Evolutionary conservation across 768 basidiomycete species (phyloP).

Genomic region (Tricholoma sp.): DNA sequence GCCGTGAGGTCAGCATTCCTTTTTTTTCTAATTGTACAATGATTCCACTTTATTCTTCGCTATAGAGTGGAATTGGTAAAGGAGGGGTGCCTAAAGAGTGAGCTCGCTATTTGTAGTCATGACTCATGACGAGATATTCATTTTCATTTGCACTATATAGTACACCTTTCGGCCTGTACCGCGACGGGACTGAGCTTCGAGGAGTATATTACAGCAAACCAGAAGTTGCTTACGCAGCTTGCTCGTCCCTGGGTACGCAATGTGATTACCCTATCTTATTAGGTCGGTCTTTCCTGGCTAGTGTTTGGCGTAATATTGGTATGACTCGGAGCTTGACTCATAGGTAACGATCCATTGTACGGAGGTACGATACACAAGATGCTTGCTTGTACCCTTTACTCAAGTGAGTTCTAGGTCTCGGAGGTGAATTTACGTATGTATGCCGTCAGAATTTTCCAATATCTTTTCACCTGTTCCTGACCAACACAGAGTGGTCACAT

Average conservation of each 20-base stretch:
- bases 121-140: neutral
- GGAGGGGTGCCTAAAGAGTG: slow-evolving; percentile 69
- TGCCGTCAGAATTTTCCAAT: neutral
- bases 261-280: slow-evolving; percentile 76
- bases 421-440: slow-evolving; percentile 73
- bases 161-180: slow-evolving; percentile 71
- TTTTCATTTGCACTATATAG: slow-evolving; percentile 26
- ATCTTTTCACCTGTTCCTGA: neutral
- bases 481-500: slow-evolving; percentile 58
- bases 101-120: slow-evolving; percentile 10
- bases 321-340: neutral
- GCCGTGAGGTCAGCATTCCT: slow-evolving; percentile 49
- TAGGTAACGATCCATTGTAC: slow-evolving; percentile 75
- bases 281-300: slow-evolving; percentile 33
- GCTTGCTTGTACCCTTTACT: neutral
- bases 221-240: slow-evolving; percentile 64
- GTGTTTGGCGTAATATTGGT: slow-evolving; percentile 3
- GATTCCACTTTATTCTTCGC: neutral
- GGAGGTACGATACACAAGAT: slow-evolving; percentile 46
- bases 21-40: neutral
- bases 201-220: slow-evolving; percentile 68
- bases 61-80: slow-evolving; percentile 66
- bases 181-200: slow-evolving; percentile 73
- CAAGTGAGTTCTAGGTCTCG: slow-evolving; percentile 44
- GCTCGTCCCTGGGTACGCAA: slow-evolving; percentile 52